Base-by-base conservation (phyloP, 345 rosid species). In the Murraya koenigii region DNA sequence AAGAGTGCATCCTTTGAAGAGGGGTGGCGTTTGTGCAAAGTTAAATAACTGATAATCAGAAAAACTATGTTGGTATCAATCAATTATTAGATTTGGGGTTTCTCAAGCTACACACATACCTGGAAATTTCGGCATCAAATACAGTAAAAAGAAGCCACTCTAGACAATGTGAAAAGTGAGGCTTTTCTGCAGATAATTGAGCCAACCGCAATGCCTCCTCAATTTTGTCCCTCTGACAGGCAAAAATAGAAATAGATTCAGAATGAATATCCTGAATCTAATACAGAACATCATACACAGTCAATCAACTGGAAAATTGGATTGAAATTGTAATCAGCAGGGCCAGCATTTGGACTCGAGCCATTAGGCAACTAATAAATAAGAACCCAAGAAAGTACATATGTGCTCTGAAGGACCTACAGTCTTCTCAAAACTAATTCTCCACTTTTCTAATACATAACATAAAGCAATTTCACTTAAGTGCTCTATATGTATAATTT, bases 111-210 rank as follows among this genome's bases (percentile, higher is more conserved):
- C n/a, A 54, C 8, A 82, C 72, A 78, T 90, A 96, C 98, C 99
- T 87, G 78, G 98, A 91, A 81, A 94, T 91, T 63, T 94, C 98
- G 59, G 99, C 95, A 80, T 96, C 99, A 80, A 96, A 96, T 70
- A 96, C 99, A 6, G 99, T 94, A 77, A 96, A 96, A 80, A 94
- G 97, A 89, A 94, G 97, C 99, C 97, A 96, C 84, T 96, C 99
- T 78, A 96, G 82, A 87, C 97, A 96, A 82, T 91, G 97, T 66
- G 95, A 92, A 86, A 96, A 96, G 77, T 96, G 99, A 81, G 97
- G 97, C 82, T 92, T 96, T 87, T 91, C 94, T 23, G 97, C 98
- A 49, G 99, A 96, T 86, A 92, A 80, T 69, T 88, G 95, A 69
- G 97, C 98, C 84, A 90, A 83, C 77, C 83, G 85, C 78, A 94